A percentile compares a stretch with the other conserved stretches of the same genome.
These are phyloP conservation scores for Kwoniella dejecticola DNA, from an alignment of 768 basidiomycete genomes.

Conservation along the genomic window DNA sequence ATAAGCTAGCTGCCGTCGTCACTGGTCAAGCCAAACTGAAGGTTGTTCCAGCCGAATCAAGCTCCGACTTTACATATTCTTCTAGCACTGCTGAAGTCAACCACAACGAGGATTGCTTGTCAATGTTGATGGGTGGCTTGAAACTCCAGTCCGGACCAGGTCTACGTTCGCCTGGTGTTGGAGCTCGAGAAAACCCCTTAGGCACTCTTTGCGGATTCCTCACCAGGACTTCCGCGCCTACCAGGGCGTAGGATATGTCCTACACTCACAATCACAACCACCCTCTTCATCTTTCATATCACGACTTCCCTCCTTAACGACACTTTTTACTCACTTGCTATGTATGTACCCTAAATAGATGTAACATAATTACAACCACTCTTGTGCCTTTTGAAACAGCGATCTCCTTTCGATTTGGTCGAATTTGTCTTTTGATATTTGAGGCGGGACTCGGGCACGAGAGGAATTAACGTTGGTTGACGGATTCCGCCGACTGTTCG, in stretches of 20 bases:
- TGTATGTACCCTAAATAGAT: too few species aligned
- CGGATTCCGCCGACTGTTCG: too few species aligned
- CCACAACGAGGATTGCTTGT: constrained; percentile 19
- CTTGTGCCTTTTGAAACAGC: too few species aligned
- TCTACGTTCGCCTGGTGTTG: background rate
- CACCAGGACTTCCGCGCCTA: constrained; percentile 13
- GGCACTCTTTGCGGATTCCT: constrained; percentile 31
- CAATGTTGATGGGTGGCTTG: constrained; percentile 30
- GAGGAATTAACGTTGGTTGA: too few species aligned
- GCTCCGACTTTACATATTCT: background rate
- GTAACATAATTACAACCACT: too few species aligned
- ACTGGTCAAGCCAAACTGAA: constrained; percentile 42
- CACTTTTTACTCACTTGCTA: too few species aligned
- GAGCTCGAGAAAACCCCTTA: constrained; percentile 41
- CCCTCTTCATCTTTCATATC: background rate
- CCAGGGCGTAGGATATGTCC: constrained; percentile 9
- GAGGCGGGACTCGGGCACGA: too few species aligned
- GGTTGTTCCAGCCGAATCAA: constrained; percentile 23
- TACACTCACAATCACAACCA: background rate
- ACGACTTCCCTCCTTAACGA: background rate
- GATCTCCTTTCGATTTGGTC: too few species aligned
- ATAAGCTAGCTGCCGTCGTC: constrained; percentile 50
- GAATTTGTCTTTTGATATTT: too few species aligned
- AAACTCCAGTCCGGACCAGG: constrained; percentile 37
- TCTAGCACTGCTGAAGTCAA: background rate